phyloP scores from a whole-genome alignment of 208 protist genomes.

The Vickermania spadyakhi region DNA sequence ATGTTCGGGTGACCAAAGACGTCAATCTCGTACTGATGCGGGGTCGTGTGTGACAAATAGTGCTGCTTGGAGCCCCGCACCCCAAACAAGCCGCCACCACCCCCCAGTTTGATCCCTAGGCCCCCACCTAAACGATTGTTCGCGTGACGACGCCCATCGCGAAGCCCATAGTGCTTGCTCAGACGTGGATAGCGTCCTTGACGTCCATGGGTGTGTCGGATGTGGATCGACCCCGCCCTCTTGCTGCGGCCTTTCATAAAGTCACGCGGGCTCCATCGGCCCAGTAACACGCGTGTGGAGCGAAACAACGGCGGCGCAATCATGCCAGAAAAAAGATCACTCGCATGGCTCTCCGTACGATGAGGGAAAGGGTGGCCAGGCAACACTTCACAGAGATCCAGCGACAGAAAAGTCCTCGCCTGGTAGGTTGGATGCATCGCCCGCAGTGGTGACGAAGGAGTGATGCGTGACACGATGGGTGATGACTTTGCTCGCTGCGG shows the following conservation, averaged over 20 bases:
- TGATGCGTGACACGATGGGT: too few species aligned
- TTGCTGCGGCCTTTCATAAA: conserved; percentile 72
- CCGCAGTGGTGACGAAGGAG: too few species aligned
- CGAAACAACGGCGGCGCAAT: too few species aligned
- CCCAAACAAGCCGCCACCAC: conserved; percentile 64
- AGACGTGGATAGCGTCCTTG: conserved; percentile 73
- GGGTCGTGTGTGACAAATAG: conserved; percentile 56
- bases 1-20: conserved; percentile 85
- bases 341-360: too few species aligned
- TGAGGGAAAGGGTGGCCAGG: too few species aligned
- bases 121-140: conserved; percentile 71
- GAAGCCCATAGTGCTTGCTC: conserved; percentile 38
- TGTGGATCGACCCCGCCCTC: conserved; percentile 67
- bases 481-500: too few species aligned
- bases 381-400: too few species aligned
- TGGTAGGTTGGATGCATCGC: too few species aligned
- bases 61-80: conserved; percentile 77
- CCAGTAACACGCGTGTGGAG: conserved; percentile 11
- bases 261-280: conserved; percentile 70
- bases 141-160: conserved; percentile 68
- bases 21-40: conserved; percentile 58
- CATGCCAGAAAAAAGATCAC: too few species aligned
- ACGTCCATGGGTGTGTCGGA: conserved; percentile 75
- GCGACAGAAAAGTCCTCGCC: too few species aligned
- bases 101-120: conserved; percentile 77